Evolutionary conservation across 148 eudicot species (phyloP), one percentile per base, ranked within the genome.

Genomic region (Suaeda aralocaspica): DNA sequence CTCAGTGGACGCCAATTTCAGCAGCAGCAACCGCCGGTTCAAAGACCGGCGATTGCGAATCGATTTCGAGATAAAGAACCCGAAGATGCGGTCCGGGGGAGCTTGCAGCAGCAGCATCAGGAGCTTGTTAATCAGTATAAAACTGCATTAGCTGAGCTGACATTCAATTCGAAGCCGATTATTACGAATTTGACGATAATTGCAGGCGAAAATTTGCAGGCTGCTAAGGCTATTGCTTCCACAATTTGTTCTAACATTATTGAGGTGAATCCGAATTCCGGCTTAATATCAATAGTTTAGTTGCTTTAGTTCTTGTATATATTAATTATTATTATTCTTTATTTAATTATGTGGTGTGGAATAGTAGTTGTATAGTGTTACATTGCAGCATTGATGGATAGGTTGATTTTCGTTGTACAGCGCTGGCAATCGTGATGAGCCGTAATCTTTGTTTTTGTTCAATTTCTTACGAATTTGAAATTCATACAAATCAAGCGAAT

Each of bases 151-250:
- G 82, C 92, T 31, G 99, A 95, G 80, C 84, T 95, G 55, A 95
- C 96, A 10, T 86, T 91, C 59, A 95, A 95, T 71, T 95, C 99
- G n/a, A 95, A 95, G 79, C 99, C 99, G 0, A 95, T 95, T 34
- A 95, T 95, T 60, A 95, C 97, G 1, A 95, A 91, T 67, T 80
- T 95, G 79, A 87, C 99, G 21, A 95, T 95, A 24, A 95, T 95
- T 15, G 99, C 99, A 0, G 97, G 99, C 2, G 97, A 91, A 81
- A 89, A 82, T 78, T 51, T 81, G 79, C 96, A 82, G 46, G 99
- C 93, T 16, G 99, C 99, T 5, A 89, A 87, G 80, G 87, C 93
- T 4, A 84, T 91, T 46, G 93, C 90, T 1, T 74, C 81, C 16
- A 79, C 87, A 34, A 74, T 95, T 78, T 89, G 97, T 79, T 28